Evolutionary conservation across 2,329 filamentous ascomycete genomes (phyloP), one percentile per base, ranked within the genome.

Genomic region (Grosmannia penicillata): DNA sequence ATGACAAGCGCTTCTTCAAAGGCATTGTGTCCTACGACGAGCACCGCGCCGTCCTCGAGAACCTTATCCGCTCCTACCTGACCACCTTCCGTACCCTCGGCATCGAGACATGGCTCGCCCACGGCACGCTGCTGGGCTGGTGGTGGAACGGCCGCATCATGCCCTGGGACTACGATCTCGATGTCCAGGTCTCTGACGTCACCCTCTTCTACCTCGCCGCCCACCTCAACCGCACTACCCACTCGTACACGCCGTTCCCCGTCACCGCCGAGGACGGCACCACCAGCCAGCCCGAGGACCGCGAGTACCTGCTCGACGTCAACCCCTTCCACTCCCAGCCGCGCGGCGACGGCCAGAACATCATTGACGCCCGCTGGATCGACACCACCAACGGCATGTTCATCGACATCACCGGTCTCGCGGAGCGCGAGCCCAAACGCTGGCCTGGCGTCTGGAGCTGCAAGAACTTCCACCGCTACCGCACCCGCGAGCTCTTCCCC

Each of bases 281-380:
- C n/a, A n/a, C n/a, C n/a, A n/a, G n/a, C n/a, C n/a, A n/a, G n/a
- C n/a, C n/a, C n/a, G n/a, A n/a, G n/a, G 58, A 48, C 40, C 66
- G 51, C 53, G 66, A 41, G 30, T 93, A 82, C 50, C 64, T 89
- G 11, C 67, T 91, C 11, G 83, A 91, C 51, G 63, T 89, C 43
- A 91, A 89, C 57, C 79, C 81, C 0, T 73, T 77, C 61, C 68
- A 75, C 49, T 62, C 61, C 41, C 68, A 79, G 39, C 61, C 78
- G 3, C 63, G 65, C 21, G 76, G 76, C 31, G 68, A 81, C 48
- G 82, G 82, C 15, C 61, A 67, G 52, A 93, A 93, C 53, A 70
- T 91, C 40, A 91, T 91, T 49, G 84, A 91, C 56, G 83, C 78
- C 19, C 70, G 84, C 33, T 93, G 82, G 81, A 82, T 91, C 51